Conservation (phyloP, 768 basidiomycete species). For the Naganishia onofrii region DNA sequence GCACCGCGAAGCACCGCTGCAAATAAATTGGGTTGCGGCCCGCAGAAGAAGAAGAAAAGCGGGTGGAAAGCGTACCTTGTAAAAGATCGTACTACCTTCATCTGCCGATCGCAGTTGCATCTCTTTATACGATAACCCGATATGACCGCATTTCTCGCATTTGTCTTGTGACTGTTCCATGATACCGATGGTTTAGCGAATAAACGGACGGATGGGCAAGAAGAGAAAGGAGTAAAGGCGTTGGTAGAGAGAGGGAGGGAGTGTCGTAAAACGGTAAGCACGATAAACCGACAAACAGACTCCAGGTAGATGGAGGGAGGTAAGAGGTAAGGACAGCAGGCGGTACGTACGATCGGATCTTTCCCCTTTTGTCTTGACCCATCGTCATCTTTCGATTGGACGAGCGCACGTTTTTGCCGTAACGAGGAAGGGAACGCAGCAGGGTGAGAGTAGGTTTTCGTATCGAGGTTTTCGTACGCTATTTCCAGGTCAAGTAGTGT, state of each 20-base stretch:
- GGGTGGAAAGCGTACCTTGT: constrained; percentile 63
- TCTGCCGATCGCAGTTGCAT: constrained; percentile 88
- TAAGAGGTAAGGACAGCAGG: neutral
- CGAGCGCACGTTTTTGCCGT: constrained; percentile 80
- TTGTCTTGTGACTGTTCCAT: constrained; percentile 72
- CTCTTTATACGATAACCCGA: constrained; percentile 82
- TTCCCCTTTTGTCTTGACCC: constrained; percentile 51
- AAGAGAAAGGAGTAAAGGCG: too few species aligned
- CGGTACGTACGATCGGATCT: constrained; percentile 52
- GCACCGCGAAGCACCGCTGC: too few species aligned
- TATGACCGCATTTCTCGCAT: constrained; percentile 81
- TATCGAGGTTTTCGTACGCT: constrained; percentile 91
- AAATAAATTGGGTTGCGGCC: too few species aligned
- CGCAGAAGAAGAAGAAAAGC: too few species aligned
- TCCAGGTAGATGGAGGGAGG: too few species aligned
- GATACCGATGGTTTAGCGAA: too few species aligned
- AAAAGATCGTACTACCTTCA: constrained; percentile 90
- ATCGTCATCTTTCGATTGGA: constrained; percentile 62
- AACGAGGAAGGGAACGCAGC: constrained; percentile 90
- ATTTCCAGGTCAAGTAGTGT: neutral
- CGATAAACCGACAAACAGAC: too few species aligned
- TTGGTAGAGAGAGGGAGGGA: too few species aligned
- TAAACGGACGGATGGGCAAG: too few species aligned
- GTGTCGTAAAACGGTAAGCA: too few species aligned
- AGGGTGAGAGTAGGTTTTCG: constrained; percentile 84